phyloP scores from a whole-genome alignment of 805 yeast species.

The Metschnikowia lunata region DNA sequence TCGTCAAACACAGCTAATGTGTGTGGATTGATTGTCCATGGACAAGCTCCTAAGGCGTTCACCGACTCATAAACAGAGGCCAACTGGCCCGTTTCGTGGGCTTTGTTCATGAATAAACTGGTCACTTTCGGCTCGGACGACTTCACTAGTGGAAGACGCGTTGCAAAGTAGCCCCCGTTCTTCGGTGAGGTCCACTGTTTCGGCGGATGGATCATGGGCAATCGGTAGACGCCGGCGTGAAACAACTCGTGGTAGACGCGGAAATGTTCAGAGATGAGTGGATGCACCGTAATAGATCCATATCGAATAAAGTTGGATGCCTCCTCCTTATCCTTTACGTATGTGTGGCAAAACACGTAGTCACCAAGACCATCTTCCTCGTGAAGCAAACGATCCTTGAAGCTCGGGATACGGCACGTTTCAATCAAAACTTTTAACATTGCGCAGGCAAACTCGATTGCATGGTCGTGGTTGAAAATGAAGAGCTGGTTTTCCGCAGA shows the following conservation, averaged over 20 bases:
- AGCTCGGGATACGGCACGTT: constrained; percentile 12
- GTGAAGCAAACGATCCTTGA: not conserved
- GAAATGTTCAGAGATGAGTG: constrained; percentile 8
- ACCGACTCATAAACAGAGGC: constrained; percentile 26
- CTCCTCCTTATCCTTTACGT: not conserved
- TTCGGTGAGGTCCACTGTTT: constrained; percentile 30
- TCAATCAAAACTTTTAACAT: constrained; percentile 17
- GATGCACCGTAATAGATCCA: constrained; percentile 13
- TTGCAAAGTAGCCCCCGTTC: constrained; percentile 33
- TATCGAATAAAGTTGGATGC: constrained; percentile 2
- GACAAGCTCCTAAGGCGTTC: constrained; percentile 24
- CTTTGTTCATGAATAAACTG: constrained; percentile 20
- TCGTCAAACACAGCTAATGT: constrained; percentile 22
- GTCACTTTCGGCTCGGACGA: constrained; percentile 16
- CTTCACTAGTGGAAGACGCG: constrained; percentile 23
- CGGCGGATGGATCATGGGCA: constrained; percentile 41
- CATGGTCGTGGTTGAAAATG: constrained; percentile 18
- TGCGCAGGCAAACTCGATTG: constrained; percentile 17
- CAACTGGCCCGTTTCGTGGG: constrained; percentile 31
- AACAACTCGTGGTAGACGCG: constrained; percentile 9
- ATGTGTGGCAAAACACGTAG: constrained; percentile 5
- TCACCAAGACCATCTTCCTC: not conserved
- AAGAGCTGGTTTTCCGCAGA: not conserved
- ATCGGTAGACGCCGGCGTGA: constrained; percentile 7
- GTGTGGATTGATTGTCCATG: constrained; percentile 35